Percentiles rank a stretch among this genome's conserved stretches.
These are phyloP conservation scores for Chlamydomonas reinhardtii DNA, from an alignment of 163 green algal species.

Conservation along the genomic window DNA sequence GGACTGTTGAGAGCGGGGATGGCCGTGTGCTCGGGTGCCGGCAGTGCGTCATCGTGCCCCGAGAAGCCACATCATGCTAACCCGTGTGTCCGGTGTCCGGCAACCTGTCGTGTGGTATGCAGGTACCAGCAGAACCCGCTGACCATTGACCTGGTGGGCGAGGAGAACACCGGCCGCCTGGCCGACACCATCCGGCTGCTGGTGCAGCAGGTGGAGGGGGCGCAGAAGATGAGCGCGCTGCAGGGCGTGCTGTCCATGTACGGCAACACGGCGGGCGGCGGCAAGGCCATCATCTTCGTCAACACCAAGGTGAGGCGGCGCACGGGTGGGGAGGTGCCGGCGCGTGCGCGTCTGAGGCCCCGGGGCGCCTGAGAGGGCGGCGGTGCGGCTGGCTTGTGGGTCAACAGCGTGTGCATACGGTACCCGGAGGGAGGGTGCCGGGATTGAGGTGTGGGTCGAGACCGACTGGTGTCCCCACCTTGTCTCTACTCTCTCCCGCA, in stretches of 20 bases:
- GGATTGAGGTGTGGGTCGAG: no score
- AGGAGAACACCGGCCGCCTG: conserved; percentile 89
- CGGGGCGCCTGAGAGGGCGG: no score
- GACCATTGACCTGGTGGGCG: conserved; percentile 94
- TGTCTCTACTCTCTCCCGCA: no score
- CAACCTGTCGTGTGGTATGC: not conserved
- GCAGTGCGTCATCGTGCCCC: no score
- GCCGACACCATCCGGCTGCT: conserved; percentile 86
- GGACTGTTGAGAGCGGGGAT: no score
- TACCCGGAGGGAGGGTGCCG: no score
- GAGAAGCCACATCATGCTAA: no score
- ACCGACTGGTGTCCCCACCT: no score
- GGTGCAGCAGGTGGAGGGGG: conserved; percentile 61
- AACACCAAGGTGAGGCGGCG: conserved; percentile 91
- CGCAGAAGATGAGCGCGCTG: conserved; percentile 72
- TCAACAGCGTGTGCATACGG: no score
- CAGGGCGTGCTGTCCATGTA: conserved; percentile 84
- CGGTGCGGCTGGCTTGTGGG: no score
- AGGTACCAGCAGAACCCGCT: conserved; percentile 88
- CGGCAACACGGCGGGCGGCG: conserved; percentile 57
- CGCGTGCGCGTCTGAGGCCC: not conserved
- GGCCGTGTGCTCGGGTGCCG: no score
- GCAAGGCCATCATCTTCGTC: conserved; percentile 97
- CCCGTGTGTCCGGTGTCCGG: no score
- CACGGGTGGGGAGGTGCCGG: not conserved